These are phyloP conservation scores for Diaporthe ampelina DNA, from an alignment of 2,329 filamentous ascomycete genomes.

Conservation along the genomic window DNA sequence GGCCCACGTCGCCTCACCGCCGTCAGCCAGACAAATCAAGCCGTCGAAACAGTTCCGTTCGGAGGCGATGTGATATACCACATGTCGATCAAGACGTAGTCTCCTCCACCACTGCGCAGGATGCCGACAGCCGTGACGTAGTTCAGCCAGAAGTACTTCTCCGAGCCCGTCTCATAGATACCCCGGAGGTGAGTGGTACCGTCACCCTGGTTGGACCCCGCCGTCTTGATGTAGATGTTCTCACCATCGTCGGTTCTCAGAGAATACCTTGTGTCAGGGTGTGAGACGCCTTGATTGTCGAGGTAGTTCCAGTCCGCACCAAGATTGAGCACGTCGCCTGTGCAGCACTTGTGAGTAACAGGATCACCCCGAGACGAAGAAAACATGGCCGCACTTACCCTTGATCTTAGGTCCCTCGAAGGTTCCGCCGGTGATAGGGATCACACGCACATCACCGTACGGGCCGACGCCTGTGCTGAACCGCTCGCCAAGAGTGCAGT, in stretches of 20 bases:
- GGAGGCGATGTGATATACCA: slow-evolving; percentile 46
- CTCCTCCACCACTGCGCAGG: slow-evolving; percentile 40
- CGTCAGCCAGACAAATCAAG: neutral
- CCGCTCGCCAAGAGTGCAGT: slow-evolving; percentile 45
- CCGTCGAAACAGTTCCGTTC: slow-evolving; percentile 14
- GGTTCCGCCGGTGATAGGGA: slow-evolving; percentile 49
- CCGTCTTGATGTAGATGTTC: slow-evolving; percentile 50
- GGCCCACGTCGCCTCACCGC: neutral
- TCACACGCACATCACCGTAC: slow-evolving; percentile 44
- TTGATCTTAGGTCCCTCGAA: slow-evolving; percentile 47
- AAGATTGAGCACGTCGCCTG: slow-evolving; percentile 48
- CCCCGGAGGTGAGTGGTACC: slow-evolving; percentile 46
- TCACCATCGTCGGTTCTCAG: slow-evolving; percentile 49
- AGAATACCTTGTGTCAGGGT: slow-evolving; percentile 51
- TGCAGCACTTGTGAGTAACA: slow-evolving; percentile 16
- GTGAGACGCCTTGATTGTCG: slow-evolving; percentile 46
- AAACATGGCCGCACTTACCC: slow-evolving; percentile 38
- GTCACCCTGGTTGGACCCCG: slow-evolving; percentile 47
- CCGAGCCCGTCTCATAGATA: slow-evolving; percentile 48
- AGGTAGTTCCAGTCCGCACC: slow-evolving; percentile 50
- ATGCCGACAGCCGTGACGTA: slow-evolving; percentile 49
- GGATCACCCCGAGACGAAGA: neutral
- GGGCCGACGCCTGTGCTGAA: slow-evolving; percentile 46
- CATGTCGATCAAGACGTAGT: slow-evolving; percentile 46
- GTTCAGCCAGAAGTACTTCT: slow-evolving; percentile 51